These are phyloP conservation scores for Fusarium sp. DNA, from an alignment of 2,329 filamentous ascomycete genomes.

Conservation along the genomic window DNA sequence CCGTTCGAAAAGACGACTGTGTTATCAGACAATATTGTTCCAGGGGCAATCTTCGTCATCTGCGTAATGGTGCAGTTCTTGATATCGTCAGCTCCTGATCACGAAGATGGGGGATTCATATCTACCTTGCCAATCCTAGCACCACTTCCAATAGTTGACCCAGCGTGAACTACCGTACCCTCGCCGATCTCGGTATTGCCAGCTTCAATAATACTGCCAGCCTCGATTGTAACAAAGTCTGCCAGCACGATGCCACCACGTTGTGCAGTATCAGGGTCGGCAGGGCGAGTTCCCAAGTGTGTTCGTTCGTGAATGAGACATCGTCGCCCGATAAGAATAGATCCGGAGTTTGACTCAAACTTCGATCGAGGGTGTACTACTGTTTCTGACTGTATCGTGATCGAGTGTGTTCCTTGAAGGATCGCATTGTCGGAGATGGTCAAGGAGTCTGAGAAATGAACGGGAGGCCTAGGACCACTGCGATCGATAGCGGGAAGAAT, in stretches of 20 bases:
- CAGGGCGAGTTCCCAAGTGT: conserved; percentile 62
- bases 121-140: conserved; percentile 72
- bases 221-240: conserved; percentile 72
- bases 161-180: conserved; percentile 70
- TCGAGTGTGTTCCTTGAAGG: conserved; percentile 77
- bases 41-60: conserved; percentile 67
- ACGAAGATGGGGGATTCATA: background rate
- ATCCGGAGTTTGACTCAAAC: conserved; percentile 81
- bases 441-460: conserved; percentile 70
- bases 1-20: conserved; percentile 78
- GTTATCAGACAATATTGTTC: conserved; percentile 71
- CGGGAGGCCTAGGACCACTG: conserved; percentile 69
- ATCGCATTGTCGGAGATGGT: conserved; percentile 72
- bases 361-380: conserved; percentile 88
- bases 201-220: conserved; percentile 69
- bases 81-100: conserved; percentile 35
- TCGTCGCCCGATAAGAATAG: conserved; percentile 82
- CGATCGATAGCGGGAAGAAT: conserved; percentile 64
- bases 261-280: conserved; percentile 39
- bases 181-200: conserved; percentile 72
- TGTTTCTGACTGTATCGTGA: conserved; percentile 81
- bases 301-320: conserved; percentile 83
- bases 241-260: conserved; percentile 66
- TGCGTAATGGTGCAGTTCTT: conserved; percentile 79
- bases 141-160: conserved; percentile 68